Conservation (phyloP, 2,329 filamentous ascomycete species). For the Thermothelomyces thermophilus region DNA sequence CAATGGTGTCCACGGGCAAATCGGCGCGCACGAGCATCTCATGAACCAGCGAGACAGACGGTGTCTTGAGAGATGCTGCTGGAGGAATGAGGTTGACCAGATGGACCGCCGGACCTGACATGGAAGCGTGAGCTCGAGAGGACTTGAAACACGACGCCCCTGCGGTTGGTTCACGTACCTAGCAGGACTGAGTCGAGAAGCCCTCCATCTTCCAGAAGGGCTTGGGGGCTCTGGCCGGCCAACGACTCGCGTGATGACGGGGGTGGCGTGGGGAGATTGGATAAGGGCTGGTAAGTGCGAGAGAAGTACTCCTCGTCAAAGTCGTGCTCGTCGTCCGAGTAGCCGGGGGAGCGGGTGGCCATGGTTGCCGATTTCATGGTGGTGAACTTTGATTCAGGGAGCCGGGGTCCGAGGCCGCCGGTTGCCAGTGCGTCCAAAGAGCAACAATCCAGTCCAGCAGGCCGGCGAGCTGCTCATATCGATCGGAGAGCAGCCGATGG, state of each 20-base stretch:
- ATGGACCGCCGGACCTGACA: constrained; percentile 56
- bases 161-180: constrained; percentile 30
- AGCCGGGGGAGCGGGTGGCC: constrained; percentile 18
- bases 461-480: constrained; percentile 26
- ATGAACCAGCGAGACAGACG: constrained; percentile 55
- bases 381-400: constrained; percentile 8
- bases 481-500: constrained; percentile 11
- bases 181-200: constrained; percentile 36
- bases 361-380: constrained; percentile 16
- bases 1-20: constrained; percentile 55
- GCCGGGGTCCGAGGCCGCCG: constrained; percentile 19
- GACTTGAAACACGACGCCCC: constrained; percentile 22
- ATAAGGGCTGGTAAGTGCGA: constrained; percentile 58
- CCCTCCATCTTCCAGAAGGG: constrained; percentile 40
- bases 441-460: constrained; percentile 24
- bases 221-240: constrained; percentile 38
- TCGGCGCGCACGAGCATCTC: constrained; percentile 52
- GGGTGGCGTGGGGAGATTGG: constrained; percentile 61
- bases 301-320: constrained; percentile 49
- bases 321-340: constrained; percentile 34
- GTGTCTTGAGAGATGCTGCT: constrained; percentile 51
- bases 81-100: constrained; percentile 61
- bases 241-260: constrained; percentile 45
- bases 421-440: constrained; percentile 24
- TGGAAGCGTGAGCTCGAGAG: constrained; percentile 26